Base-by-base conservation (phyloP, 306 rosid genomes). In the Astragalus membranaceus region DNA sequence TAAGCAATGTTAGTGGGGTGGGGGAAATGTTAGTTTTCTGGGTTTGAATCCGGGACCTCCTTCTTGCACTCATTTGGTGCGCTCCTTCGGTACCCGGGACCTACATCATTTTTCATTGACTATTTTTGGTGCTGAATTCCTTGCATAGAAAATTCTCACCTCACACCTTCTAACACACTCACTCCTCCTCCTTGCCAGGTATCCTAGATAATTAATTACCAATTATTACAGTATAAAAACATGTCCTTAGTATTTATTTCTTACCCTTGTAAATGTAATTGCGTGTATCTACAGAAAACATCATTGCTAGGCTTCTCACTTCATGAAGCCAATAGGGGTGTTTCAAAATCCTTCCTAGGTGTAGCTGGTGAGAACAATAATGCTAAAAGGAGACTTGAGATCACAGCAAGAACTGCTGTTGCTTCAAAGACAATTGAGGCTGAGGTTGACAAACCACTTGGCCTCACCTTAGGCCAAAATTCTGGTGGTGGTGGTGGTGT, bases 361-460 rank as follows among this genome's bases (percentile, higher is more conserved):
- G 30, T 26, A 26, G 30, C 2, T 26, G 30, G 30, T 37, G 88
- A 70, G 37, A 73, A 26, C 15, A 52, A 46, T 29, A 80, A 53
- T 30, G 70, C 39, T 5, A 76, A 76, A 85, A 83, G 85, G 68
- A 80, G 85, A 54, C 82, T 87, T 54, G 67, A 79, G 56, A 75
- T 91, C 62, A 58, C 81, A 7, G 96, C 99, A 10, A 89, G 41
- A 75, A 85, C 99, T 51, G 89, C 99, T 23, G 97, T 96, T 9
- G 95, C 97, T 77, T 66, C 97, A 1, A 94, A 91, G 89, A 67
- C 72, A 26, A 86, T 94, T 16, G 99, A 94, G 82, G 97, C 7
- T 4, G 99, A 94, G 17, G 97, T 94, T 52, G 99, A 94, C 69
- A 94, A 94, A 83, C 99, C 99, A 44, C 88, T 94, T 69, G 99